A percentile compares a stretch with the other conserved stretches of the same genome.
Evolutionary conservation across 306 rosid genomes (phyloP).

Genomic region (Trifolium dubium): DNA sequence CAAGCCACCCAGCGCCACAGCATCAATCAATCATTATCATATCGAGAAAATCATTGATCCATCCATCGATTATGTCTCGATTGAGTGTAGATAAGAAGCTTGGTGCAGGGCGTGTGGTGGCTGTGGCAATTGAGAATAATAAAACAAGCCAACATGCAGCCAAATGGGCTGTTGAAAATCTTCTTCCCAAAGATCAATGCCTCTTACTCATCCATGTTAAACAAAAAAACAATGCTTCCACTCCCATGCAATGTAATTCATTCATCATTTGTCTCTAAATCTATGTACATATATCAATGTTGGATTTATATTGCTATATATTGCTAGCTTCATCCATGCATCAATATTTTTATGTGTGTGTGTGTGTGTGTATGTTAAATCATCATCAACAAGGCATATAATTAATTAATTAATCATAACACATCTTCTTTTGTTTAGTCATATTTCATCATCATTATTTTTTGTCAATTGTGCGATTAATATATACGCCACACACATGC

Average conservation of each 20-base stretch:
- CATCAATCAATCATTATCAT: neutral
- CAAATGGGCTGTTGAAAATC: constrained; percentile 82
- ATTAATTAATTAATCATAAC: too few species aligned
- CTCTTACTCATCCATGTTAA: constrained; percentile 68
- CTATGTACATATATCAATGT: too few species aligned
- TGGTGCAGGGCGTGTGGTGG: constrained; percentile 58
- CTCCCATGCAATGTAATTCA: constrained; percentile 43
- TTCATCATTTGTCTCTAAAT: neutral
- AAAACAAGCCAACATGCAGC: constrained; percentile 74
- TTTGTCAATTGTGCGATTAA: too few species aligned
- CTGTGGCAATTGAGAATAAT: constrained; percentile 79
- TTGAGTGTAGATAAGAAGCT: constrained; percentile 49
- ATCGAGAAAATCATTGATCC: neutral
- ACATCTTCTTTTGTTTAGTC: too few species aligned
- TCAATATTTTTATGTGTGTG: too few species aligned
- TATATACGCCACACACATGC: too few species aligned
- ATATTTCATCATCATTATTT: too few species aligned
- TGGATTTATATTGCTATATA: too few species aligned
- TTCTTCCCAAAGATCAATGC: constrained; percentile 66
- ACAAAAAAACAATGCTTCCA: constrained; percentile 36
- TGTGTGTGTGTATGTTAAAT: too few species aligned
- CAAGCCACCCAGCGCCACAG: too few species aligned
- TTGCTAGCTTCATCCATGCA: too few species aligned
- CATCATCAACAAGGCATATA: too few species aligned
- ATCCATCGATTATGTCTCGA: constrained; percentile 13